Evolutionary conservation across 805 yeast species (phyloP), one percentile per base, ranked within the genome.

Genomic region (Priceomyces haplophilus): DNA sequence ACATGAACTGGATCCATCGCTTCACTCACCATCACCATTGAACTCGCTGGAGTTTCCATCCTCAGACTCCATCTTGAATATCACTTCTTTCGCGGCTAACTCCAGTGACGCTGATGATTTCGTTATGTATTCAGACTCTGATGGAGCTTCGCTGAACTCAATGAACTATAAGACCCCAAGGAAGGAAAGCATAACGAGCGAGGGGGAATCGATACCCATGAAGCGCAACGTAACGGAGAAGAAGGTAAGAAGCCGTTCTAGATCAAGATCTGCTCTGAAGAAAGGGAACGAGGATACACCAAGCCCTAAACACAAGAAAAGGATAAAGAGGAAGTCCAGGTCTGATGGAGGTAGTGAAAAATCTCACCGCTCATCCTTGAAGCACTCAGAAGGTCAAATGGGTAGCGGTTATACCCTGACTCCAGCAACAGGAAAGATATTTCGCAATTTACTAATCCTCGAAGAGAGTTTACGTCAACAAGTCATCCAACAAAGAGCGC

Each of bases 381-480:
- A 46, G 34, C 51, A 54, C 33, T 44, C 51, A 1, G 56, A 48
- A 11, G 41, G 34, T 25, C 47, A 46, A 7, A 32, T 42, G 3
- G 65, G 63, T 2, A 50, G 59, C 37, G 67, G 67, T 7, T 62
- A 62, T 40, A 57, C 64, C 4, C 58, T 55, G 48, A 54, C 61
- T 19, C 75, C 74, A 2, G 78, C 81, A 6, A 75, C 85, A 0
- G 85, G 89, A 1, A 83, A 84, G 68, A 81, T 88, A 12, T 88
- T 83, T 60, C 76, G 95, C 37, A 89, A 91, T 59, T 64, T 93
- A 51, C 67, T 91, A 37, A 84, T 91, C 12, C 62, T 90, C 41
- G 99, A 91, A 61, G 96, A 90, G 56, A 82, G 88, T 42, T 69
- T 93, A 39, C 74, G 97, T 31, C 82, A 78, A 46, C 98, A 91